A percentile compares a stretch with the other conserved stretches of the same genome.
phyloP scores from a whole-genome alignment of 2,329 filamentous ascomycete genomes.

The Fusarium ambrosium region DNA sequence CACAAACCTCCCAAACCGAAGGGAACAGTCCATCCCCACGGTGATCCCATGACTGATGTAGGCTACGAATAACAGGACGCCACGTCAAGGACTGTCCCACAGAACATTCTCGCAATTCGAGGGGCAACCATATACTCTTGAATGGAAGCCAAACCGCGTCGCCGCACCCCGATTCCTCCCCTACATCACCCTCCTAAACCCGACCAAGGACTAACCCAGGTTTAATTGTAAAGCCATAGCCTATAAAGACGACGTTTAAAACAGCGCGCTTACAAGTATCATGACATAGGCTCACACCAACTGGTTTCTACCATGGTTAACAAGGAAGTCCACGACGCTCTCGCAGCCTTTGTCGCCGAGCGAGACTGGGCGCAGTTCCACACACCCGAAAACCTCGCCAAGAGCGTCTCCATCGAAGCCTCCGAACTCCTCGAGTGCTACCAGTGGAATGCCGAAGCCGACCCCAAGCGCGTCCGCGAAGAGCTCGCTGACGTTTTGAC shows the following conservation, averaged over 20 bases:
- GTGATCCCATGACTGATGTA: not conserved
- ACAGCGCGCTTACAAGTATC: not conserved
- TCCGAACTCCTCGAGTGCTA: conserved; percentile 19
- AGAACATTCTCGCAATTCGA: not conserved
- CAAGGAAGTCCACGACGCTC: conserved; percentile 15
- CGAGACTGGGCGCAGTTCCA: conserved; percentile 23
- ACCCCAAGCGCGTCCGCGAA: conserved; percentile 16
- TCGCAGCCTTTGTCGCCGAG: conserved; percentile 14
- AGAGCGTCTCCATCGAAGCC: conserved; percentile 19
- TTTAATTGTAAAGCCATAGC: not conserved
- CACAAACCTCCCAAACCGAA: too few relatives aligned
- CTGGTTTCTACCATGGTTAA: conserved; percentile 1
- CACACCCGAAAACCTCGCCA: conserved; percentile 18
- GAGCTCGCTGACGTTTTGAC: conserved; percentile 19
- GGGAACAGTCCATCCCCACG: not conserved
- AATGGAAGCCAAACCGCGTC: not conserved
- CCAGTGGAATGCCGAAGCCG: conserved; percentile 14
- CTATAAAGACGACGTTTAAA: not conserved
- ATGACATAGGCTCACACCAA: not conserved
- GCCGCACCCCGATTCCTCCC: not conserved
- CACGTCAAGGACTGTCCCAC: not conserved
- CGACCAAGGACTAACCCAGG: not conserved
- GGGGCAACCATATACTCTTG: not conserved
- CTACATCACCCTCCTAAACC: not conserved
- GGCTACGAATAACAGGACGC: not conserved